Percentiles rank a stretch among this genome's conserved stretches.
Evolutionary conservation across 768 basidiomycete species (phyloP).

Genomic region (Sistotremastrum suecicum): DNA sequence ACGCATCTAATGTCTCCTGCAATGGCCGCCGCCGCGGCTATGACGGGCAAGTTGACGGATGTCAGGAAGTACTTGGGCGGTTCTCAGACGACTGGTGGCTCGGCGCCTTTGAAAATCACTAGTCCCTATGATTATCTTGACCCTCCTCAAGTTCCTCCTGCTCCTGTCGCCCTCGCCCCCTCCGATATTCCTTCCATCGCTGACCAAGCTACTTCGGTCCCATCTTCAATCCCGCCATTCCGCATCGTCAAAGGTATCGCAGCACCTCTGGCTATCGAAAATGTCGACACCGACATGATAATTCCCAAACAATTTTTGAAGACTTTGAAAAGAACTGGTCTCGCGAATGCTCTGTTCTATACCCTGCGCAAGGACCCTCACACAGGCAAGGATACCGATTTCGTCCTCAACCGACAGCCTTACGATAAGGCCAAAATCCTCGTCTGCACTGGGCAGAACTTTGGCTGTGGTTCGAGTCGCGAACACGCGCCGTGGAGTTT

Average conservation of each 20-base stretch:
- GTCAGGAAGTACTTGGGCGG: conserved; percentile 60
- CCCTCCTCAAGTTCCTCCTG: conserved; percentile 44
- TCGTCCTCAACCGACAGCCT: conserved; percentile 69
- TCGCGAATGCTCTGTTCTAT: conserved; percentile 73
- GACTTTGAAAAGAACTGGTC: conserved; percentile 79
- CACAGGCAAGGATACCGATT: conserved; percentile 71
- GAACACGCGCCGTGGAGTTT: conserved; percentile 86
- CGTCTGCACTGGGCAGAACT: conserved; percentile 77
- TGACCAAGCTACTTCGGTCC: conserved; percentile 27
- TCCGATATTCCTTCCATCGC: conserved; percentile 15
- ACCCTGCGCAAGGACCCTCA: conserved; percentile 65
- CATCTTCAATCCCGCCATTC: conserved; percentile 47
- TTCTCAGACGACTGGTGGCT: conserved; percentile 25
- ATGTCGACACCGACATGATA: conserved; percentile 89
- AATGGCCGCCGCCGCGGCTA: conserved; percentile 85
- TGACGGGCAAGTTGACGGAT: conserved; percentile 75
- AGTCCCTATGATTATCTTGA: conserved; percentile 68
- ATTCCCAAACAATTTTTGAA: conserved; percentile 92
- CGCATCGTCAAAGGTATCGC: conserved; percentile 57
- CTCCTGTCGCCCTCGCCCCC: conserved; percentile 23
- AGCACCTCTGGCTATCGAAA: conserved; percentile 68
- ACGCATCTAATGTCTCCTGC: conserved; percentile 85
- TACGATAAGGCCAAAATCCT: conserved; percentile 67
- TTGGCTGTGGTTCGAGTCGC: conserved; percentile 82
- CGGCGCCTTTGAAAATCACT: conserved; percentile 49